Evolutionary conservation across 2,329 filamentous ascomycete genomes (phyloP), one percentile per base, ranked within the genome.

Genomic region (Venturia nashicola): DNA sequence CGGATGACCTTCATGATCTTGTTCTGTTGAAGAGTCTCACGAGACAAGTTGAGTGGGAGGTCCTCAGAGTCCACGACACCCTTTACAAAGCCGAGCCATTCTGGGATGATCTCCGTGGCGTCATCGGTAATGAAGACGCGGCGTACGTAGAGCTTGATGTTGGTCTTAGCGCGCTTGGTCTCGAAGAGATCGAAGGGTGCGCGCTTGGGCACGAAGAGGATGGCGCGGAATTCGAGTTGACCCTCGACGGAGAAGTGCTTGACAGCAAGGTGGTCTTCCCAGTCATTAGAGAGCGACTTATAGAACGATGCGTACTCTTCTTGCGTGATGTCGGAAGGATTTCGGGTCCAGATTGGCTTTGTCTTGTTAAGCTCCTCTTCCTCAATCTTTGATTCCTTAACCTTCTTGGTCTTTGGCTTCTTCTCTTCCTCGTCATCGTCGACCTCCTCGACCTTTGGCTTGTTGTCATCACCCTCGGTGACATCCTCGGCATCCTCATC

Each of bases 1-100:
- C 95, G 96, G 86, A 97, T 97, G 79, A 97, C 94, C 89, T 97
- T 97, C 94, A 97, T 97, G 85, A 99, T 99, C 91, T 97, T 97
- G 90, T 97, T 99, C 86, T 97, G 94, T 83, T 99, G 94, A 61
- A 99, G 91, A 65, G 93, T 97, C 88, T 99, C 94, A 89, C 94
- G 94, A 75, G 94, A 97, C 83, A 99, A 81, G 87, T 99, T 99
- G 79, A 99, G 89, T 72, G 94, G 94, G 68, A 99, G 89, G 79
- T 99, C 94, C 86, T 99, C 94, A 74, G 94, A 99, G 83, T 99
- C 94, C 78, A 99, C 94, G 73, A 99, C 94, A 88, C 94, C 94
- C 90, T 99, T 99, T 87, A 99, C 82, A 82, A 99, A 99, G 83
- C 91, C 86, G 75, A 99, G 88, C 94, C 94, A 99, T 85, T 99